A percentile compares a stretch with the other conserved stretches of the same genome.
These are phyloP conservation scores for Gamsiella multidivaricata DNA, from an alignment of 192 early-diverging fungal genomes.

Conservation along the genomic window DNA sequence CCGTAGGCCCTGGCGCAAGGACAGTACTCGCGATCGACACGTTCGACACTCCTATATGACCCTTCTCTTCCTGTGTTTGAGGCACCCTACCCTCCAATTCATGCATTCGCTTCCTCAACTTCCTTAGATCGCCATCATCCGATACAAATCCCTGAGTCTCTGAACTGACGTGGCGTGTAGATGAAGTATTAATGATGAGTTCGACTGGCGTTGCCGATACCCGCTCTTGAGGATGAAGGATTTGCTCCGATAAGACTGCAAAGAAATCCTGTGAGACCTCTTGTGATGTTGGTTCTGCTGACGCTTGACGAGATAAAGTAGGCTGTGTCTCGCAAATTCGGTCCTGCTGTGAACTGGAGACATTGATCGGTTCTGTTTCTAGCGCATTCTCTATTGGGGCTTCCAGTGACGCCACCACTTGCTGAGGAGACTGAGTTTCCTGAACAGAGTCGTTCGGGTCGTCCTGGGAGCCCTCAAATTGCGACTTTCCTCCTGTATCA, in stretches of 20 bases:
- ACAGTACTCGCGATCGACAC: not conserved
- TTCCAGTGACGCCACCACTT: not conserved
- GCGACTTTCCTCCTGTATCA: too few species aligned
- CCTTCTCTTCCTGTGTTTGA: conserved; percentile 5
- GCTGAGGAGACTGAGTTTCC: too few species aligned
- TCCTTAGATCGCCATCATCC: not conserved
- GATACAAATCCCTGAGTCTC: not conserved
- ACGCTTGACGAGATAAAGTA: not conserved
- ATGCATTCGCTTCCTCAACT: not conserved
- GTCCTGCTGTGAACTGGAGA: conserved; percentile 1
- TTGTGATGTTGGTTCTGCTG: conserved; percentile 2
- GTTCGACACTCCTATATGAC: not conserved
- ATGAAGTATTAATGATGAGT: not conserved
- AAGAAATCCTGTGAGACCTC: conserved; percentile 5
- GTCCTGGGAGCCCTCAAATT: too few species aligned
- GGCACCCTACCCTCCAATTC: conserved; percentile 7
- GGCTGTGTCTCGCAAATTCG: not conserved
- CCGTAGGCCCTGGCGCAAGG: not conserved
- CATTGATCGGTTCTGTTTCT: too few species aligned
- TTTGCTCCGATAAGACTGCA: not conserved
- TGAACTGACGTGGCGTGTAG: not conserved
- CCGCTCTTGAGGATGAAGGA: not conserved
- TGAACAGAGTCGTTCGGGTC: too few species aligned
- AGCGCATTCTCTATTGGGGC: not conserved
- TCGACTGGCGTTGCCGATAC: conserved; percentile 9